Percentiles rank a stretch among this genome's conserved stretches.
Conservation (phyloP, 1,284 basidiomycete genomes). For the Entoloma clypeatum region DNA sequence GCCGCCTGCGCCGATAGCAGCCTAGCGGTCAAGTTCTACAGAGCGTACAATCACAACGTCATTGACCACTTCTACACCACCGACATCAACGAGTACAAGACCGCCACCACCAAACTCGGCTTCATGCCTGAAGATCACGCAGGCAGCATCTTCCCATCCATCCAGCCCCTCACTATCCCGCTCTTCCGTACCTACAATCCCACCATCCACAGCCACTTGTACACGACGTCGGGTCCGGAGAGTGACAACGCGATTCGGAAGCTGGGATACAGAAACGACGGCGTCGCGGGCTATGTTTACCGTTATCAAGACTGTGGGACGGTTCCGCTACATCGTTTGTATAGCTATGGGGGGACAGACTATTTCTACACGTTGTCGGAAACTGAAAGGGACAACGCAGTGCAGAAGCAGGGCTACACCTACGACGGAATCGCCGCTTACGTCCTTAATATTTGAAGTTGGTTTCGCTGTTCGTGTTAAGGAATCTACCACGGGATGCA, state of each 20-base stretch:
- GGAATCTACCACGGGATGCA: too few relatives aligned
- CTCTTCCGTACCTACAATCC: conserved; percentile 10
- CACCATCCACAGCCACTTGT: conserved; percentile 8
- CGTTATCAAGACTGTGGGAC: conserved; percentile 16
- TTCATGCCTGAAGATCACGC: conserved; percentile 8
- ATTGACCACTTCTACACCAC: conserved; percentile 15
- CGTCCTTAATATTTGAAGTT: too few relatives aligned
- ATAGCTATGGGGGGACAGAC: conserved; percentile 4
- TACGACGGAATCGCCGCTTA: conserved; percentile 17
- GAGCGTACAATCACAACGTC: not conserved
- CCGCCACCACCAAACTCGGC: conserved; percentile 3
- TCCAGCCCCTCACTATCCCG: conserved; percentile 9
- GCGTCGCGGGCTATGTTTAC: conserved; percentile 18
- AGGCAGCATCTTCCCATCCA: conserved; percentile 8
- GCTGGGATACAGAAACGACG: conserved; percentile 10
- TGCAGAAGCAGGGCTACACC: conserved; percentile 8
- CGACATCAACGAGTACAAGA: conserved; percentile 6
- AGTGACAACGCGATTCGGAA: conserved; percentile 10
- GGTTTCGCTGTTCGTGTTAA: conserved; percentile 12
- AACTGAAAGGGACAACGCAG: conserved; percentile 14
- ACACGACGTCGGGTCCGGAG: conserved; percentile 10
- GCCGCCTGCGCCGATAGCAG: too few relatives aligned
- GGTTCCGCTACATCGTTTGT: conserved; percentile 19
- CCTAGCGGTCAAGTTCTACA: conserved; percentile 4
- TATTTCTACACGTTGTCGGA: conserved; percentile 19